Evolutionary conservation across 2,329 filamentous ascomycete genomes (phyloP).

Genomic region (Chaetothyriales sp.): DNA sequence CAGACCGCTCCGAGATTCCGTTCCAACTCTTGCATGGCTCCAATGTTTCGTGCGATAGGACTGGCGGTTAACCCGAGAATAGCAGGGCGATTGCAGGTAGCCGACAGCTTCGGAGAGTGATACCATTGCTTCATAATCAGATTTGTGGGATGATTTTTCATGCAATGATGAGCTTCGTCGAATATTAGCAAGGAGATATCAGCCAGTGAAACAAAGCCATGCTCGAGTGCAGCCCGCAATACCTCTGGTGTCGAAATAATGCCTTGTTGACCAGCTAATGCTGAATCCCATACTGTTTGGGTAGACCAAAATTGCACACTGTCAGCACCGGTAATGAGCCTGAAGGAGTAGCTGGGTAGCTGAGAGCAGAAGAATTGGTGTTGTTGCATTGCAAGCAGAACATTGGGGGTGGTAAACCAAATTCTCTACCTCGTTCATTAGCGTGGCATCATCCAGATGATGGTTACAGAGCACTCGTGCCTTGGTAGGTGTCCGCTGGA

Average conservation of each 20-base stretch:
- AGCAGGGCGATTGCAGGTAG: slow-evolving; percentile 32
- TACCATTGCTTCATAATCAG: slow-evolving; percentile 63
- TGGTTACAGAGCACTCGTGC: slow-evolving; percentile 24
- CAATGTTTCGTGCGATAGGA: slow-evolving; percentile 42
- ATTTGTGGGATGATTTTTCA: slow-evolving; percentile 46
- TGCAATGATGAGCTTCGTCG: slow-evolving; percentile 76
- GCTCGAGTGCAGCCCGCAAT: slow-evolving; percentile 55
- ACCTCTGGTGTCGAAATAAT: slow-evolving; percentile 66
- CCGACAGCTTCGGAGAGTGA: slow-evolving; percentile 22
- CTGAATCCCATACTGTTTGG: slow-evolving; percentile 49
- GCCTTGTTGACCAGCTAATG: slow-evolving; percentile 50
- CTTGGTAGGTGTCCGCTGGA: slow-evolving; percentile 42
- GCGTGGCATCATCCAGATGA: neutral
- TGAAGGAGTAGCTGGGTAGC: slow-evolving; percentile 42
- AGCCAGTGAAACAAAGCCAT: slow-evolving; percentile 55
- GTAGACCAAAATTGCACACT: slow-evolving; percentile 60
- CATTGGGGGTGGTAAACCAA: slow-evolving; percentile 62
- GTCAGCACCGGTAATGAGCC: slow-evolving; percentile 51
- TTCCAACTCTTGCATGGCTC: slow-evolving; percentile 41
- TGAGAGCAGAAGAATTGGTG: slow-evolving; percentile 43
- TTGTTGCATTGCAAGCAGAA: slow-evolving; percentile 54
- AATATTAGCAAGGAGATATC: slow-evolving; percentile 57
- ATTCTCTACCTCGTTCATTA: slow-evolving; percentile 27
- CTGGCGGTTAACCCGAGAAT: slow-evolving; percentile 73
- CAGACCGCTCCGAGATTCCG: slow-evolving; percentile 53